Evolutionary conservation across 306 rosid genomes (phyloP).

Genomic region (Vachellia pachyceras): DNA sequence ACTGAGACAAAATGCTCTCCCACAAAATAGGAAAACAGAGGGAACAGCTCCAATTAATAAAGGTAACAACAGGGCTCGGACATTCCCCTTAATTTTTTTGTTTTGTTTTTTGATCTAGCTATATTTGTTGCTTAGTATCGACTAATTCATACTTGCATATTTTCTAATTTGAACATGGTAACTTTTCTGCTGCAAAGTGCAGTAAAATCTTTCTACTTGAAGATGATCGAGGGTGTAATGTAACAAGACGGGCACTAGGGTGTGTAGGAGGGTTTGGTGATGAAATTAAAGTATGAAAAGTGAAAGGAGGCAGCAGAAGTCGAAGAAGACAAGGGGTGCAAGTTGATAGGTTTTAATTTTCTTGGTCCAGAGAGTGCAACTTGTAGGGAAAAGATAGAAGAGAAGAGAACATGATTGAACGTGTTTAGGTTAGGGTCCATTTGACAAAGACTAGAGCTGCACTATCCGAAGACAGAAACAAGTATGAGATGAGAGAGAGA

Average conservation of each 20-base stretch:
- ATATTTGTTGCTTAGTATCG: too few relatives aligned
- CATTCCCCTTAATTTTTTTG: too few relatives aligned
- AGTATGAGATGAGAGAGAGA: neutral
- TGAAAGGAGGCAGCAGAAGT: neutral
- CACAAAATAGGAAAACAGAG: slow-evolving; percentile 11
- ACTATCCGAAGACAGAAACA: neutral
- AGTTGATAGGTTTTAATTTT: neutral
- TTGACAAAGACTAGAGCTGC: neutral
- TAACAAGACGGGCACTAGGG: neutral
- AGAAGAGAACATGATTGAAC: neutral
- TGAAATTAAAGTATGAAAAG: neutral
- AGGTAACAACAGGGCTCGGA: neutral
- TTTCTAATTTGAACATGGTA: neutral
- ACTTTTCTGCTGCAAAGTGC: neutral
- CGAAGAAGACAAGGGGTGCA: neutral
- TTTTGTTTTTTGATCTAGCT: too few relatives aligned
- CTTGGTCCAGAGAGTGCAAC: neutral
- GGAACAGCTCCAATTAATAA: neutral
- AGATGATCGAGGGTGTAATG: neutral
- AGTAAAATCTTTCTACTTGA: neutral
- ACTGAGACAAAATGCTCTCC: slow-evolving; percentile 20
- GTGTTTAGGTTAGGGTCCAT: neutral
- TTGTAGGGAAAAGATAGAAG: neutral
- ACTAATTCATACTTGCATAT: too few relatives aligned
- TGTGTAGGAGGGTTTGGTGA: neutral